Base-by-base conservation (phyloP, 2,329 filamentous ascomycete species). In the Eutypa lata region DNA sequence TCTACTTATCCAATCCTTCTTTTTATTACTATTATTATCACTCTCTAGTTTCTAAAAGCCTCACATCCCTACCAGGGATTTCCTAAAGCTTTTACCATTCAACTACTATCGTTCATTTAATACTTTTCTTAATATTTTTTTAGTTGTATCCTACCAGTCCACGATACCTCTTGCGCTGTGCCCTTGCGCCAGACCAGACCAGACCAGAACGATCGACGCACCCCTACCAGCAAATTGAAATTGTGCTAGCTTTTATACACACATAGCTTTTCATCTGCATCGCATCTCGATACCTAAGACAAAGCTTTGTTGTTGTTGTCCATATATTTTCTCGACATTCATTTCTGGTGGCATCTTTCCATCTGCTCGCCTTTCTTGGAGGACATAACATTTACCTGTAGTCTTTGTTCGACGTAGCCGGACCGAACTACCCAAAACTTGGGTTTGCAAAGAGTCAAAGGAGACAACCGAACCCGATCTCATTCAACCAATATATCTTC, bases 1-100 rank as follows among this genome's bases (percentile, higher is more conserved):
- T 45, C 62, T 63, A 63, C 64, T 61, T 64, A 63, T 63, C 66
- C 66, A 61, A 60, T 64, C 64, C 64, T 65, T 65, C 58, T 62
- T 57, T 58, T 58, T 57, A 43, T 16, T 38, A 16, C 31, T 35
- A 35, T 35, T 38, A 38, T 38, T 38, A 38, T 38, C n/a, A 38
- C 35, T 38, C 35, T 38, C 47, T 57, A 58, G 50, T 60, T 61
- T 56, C 57, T 57, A 52, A 58, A 53, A 53, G 50, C 53, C 53
- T 42, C 50, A 57, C 53, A 53, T 53, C 51, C 49, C 8, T 56
- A 45, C 57, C 61, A 54, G 60, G 19, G 57, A 58, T 53, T 54
- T 57, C 64, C 61, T 53, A 55, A 57, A 53, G 58, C 58, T 64
- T 62, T 60, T 53, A 38, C 35, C 35, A 55, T 63, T 64, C 58